Base-by-base conservation (phyloP, 2,329 filamentous ascomycete species). In the Ophiosphaerella korrae region DNA sequence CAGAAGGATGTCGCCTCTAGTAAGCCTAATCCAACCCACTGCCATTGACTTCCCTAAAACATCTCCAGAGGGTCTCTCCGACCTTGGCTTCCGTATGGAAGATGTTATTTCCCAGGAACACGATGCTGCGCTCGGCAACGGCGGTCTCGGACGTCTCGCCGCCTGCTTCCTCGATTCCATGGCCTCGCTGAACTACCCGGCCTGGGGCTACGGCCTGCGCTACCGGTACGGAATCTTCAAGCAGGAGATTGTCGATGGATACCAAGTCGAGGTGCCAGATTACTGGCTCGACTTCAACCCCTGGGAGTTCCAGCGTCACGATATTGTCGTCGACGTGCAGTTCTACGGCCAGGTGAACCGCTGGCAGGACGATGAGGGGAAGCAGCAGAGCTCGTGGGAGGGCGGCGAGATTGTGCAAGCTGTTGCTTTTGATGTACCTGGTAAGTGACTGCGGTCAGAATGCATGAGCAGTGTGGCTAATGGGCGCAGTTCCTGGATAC, bases 271-370 rank as follows among this genome's bases (percentile, higher is more conserved):
- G 72, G 89, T 97, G 52, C 94, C 94, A 16, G 94, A 99, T 74
- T 97, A 99, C 78, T 99, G 94, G 94, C 85, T 99, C 46, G 94
- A 97, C 73, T 97, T 97, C 77, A 99, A 99, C 76, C 94, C 94
- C 0, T 99, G 94, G 94, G 94, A 99, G 73, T 99, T 97, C 68
- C 92, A 92, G 36, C 84, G 94, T 61, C 91, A 97, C 74, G 94
- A 99, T 71, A 89, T 99, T 55, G 92, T 89, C 2, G 92, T 99
- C 21, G 90, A 97, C 75, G 91, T 99, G 53, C 92, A 97, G 81
- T 99, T 99, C 80, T 97, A 93, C 65, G 94, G 94, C 29, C 78
- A 86, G 57, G 92, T 96, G 48, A 83, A 82, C 71, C 95, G 92
- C 74, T 82, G 71, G 69, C 70, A 73, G 54, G 88, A 95, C 61